Percentiles rank a stretch among this genome's conserved stretches.
Evolutionary conservation across 257 asterid species (phyloP).

Genomic region (Sherardia arvensis): DNA sequence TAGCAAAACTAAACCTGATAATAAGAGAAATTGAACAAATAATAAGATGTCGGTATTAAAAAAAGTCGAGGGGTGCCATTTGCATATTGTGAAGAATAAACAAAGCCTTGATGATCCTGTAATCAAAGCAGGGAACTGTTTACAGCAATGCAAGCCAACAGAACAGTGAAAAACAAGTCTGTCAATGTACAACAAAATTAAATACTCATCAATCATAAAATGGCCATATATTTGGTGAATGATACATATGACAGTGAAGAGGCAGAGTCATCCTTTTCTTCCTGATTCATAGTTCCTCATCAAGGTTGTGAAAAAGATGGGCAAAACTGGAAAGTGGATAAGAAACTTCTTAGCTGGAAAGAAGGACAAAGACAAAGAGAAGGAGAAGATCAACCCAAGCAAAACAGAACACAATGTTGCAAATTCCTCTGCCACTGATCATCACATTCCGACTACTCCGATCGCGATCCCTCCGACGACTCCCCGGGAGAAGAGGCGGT

Average conservation of each 20-base stretch:
- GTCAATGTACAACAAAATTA: slow-evolving; percentile 7
- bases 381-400: slow-evolving; percentile 7
- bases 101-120: slow-evolving; percentile 1
- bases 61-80: not conserved
- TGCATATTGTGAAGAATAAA: not conserved
- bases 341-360: slow-evolving; percentile 60
- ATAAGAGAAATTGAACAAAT: too few species aligned
- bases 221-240: slow-evolving; percentile 24
- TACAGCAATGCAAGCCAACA: slow-evolving; percentile 18
- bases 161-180: slow-evolving; percentile 15
- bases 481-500: slow-evolving; percentile 70
- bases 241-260: slow-evolving; percentile 20
- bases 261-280: slow-evolving; percentile 12
- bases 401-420: not conserved
- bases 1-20: too few species aligned
- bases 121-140: not conserved
- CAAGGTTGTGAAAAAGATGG: slow-evolving; percentile 47
- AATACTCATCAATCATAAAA: slow-evolving; percentile 8
- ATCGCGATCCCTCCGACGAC: slow-evolving; percentile 43
- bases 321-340: slow-evolving; percentile 86
- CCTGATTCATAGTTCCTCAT: slow-evolving; percentile 4
- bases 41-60: not conserved
- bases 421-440: slow-evolving; percentile 13
- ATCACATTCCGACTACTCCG: slow-evolving; percentile 36
- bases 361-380: slow-evolving; percentile 42